Evolutionary conservation across 305 asterid genomes (phyloP).

Genomic region (Plantago coronopus): DNA sequence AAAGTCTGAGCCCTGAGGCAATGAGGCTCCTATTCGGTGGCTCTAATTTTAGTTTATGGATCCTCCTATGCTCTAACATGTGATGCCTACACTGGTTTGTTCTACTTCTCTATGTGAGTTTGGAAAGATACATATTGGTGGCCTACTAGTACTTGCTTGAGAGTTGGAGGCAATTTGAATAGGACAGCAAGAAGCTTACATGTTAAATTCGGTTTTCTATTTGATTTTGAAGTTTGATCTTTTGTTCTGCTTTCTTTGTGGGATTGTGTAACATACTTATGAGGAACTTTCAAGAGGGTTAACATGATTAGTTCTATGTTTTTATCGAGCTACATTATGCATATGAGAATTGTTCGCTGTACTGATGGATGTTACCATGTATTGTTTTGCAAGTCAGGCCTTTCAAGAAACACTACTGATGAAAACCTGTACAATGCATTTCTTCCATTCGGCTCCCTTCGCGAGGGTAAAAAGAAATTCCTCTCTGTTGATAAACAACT

Average conservation of each 20-base stretch:
- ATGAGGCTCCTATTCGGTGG: no score
- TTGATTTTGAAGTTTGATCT: no score
- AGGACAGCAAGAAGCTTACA: no score
- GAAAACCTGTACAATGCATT: conserved; percentile 66
- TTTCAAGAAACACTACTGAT: conserved; percentile 73
- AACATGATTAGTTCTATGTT: no score
- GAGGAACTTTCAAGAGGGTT: no score
- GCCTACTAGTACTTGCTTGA: not conserved
- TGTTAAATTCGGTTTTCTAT: no score
- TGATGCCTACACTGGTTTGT: not conserved
- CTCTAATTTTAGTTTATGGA: not conserved
- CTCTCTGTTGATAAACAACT: conserved; percentile 4
- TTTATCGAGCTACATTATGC: no score
- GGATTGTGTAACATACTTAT: no score
- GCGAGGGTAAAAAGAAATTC: conserved; percentile 40
- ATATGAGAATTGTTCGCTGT: no score
- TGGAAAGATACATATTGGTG: not conserved
- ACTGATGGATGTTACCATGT: conserved; percentile 16
- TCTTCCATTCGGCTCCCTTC: conserved; percentile 64
- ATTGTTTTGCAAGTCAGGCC: conserved; percentile 47
- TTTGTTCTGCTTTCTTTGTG: no score
- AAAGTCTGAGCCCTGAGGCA: no score
- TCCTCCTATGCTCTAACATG: not conserved
- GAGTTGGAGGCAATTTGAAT: no score
- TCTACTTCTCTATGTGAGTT: not conserved